Base-by-base conservation (phyloP, 495 filamentous ascomycete species). In the Choiromyces venosus region DNA sequence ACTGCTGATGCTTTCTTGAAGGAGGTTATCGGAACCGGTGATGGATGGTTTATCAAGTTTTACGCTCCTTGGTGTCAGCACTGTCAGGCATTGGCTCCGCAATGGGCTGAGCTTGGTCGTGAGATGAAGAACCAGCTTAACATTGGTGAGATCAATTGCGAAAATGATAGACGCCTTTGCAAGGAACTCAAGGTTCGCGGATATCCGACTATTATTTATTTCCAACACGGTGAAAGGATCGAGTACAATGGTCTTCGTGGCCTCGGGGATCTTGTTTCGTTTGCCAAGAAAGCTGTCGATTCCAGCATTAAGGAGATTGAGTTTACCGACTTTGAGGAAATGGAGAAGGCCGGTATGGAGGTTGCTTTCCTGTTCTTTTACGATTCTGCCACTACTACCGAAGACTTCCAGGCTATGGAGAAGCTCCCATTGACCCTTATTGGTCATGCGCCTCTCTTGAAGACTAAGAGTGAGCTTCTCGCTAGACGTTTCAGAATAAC, bases 41-140 rank as follows among this genome's bases (percentile, higher is more conserved):
- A 98, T 65, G 91, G 93, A 21, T 99, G 95, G 95, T 97, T 99
- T 79, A 89, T 99, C 83, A 98, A 99, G 81, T 98, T 99, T 82
- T 98, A 97, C 82, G 94, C 92, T 37, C 95, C 95, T 1, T 98
- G 95, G 95, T 99, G 95, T 82, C 88, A 88, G 72, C 95, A 99
- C 82, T 99, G 95, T 82, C 91, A 97, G 81, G 92, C 91, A 25
- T 87, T 99, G 86, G 92, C 91, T 33, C 92, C 96, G 14, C 92
- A 89, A 78, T 99, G 95, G 95, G 85, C 88, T 71, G 90, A 94
- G 80, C 90, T 99, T 83, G 92, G 90, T 14, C 92, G 92, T 79
- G 92, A 95, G 81, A 92, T 97, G 90, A 88, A 93, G 82, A 89
- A 90, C 36, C 87, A 86, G 46, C 88, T 99, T 68, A 97, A 97